These are phyloP conservation scores for Pseudophaeomoniella oleicola DNA, from an alignment of 2,329 filamentous ascomycete genomes.

Conservation along the genomic window DNA sequence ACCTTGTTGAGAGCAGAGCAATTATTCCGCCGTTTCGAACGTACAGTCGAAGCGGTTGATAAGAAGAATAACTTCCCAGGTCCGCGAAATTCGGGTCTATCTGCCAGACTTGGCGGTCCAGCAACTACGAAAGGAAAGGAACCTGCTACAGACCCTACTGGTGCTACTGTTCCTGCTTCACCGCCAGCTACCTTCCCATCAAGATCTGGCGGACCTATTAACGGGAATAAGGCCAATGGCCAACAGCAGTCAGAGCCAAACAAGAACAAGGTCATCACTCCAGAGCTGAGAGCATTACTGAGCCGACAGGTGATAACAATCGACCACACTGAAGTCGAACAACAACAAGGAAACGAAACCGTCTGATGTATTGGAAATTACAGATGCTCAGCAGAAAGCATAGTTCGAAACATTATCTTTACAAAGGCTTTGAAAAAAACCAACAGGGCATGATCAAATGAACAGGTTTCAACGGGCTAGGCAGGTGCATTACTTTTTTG, in stretches of 20 bases:
- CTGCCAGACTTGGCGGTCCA: conserved; percentile 2
- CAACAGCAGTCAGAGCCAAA: conserved; percentile 13
- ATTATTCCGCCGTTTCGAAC: conserved; percentile 75
- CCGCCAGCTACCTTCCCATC: conserved; percentile 1
- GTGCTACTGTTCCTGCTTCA: background rate
- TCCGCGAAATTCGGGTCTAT: conserved; percentile 20
- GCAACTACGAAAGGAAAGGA: conserved; percentile 1
- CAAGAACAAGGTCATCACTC: conserved; percentile 42
- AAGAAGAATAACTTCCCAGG: conserved; percentile 75
- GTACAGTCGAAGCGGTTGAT: conserved; percentile 80
- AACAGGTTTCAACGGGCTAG: too few relatives aligned
- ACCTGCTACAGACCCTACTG: background rate
- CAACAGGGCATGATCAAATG: too few relatives aligned
- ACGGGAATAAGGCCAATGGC: conserved; percentile 8
- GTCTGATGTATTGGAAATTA: too few relatives aligned
- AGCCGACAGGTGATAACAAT: conserved; percentile 43
- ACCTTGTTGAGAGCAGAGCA: conserved; percentile 79
- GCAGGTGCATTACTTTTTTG: too few relatives aligned
- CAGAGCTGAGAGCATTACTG: conserved; percentile 47
- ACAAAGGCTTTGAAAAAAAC: too few relatives aligned
- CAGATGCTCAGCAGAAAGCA: too few relatives aligned
- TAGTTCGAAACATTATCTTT: too few relatives aligned
- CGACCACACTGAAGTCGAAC: conserved; percentile 27
- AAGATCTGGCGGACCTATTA: conserved; percentile 15
- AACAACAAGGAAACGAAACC: conserved; percentile 28